Evolutionary conservation across 208 protist species (phyloP).

Genomic region (Leishmania amazonensis): DNA sequence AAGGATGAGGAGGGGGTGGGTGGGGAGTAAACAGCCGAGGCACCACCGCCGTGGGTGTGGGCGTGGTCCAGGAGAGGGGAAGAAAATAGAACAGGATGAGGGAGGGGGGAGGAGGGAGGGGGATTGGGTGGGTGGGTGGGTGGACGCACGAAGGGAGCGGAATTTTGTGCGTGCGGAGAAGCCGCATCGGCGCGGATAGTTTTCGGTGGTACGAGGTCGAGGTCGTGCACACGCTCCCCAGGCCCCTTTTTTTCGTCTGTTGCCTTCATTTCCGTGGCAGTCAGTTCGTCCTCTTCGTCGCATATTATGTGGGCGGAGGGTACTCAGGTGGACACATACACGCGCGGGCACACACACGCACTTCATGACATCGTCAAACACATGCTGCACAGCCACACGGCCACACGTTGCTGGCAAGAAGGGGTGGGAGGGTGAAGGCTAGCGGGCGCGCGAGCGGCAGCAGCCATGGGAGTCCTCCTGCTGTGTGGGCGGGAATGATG

Average conservation of each 20-base stretch:
- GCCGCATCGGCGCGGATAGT: not conserved
- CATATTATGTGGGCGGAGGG: not conserved
- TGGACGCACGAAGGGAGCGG: not conserved
- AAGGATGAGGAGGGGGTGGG: not conserved
- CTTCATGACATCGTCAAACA: not conserved
- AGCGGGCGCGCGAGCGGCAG: not conserved
- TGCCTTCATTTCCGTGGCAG: not conserved
- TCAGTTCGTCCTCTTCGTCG: not conserved
- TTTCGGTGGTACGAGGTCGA: not conserved
- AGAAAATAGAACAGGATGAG: not conserved
- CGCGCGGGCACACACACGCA: slow-evolving; percentile 2
- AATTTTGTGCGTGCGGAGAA: not conserved
- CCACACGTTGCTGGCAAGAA: not conserved
- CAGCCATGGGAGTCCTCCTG: not conserved
- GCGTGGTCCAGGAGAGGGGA: not conserved
- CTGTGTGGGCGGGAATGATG: not conserved
- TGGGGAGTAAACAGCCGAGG: not conserved
- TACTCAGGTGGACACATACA: too few relatives aligned
- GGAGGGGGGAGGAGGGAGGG: not conserved
- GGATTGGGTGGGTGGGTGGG: not conserved
- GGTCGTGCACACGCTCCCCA: not conserved
- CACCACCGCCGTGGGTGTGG: not conserved
- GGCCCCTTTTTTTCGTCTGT: not conserved
- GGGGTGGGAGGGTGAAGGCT: not conserved
- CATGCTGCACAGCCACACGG: not conserved